Evolutionary conservation across 2,329 filamentous ascomycete genomes (phyloP).

Genomic region (Metarhizium humberi): DNA sequence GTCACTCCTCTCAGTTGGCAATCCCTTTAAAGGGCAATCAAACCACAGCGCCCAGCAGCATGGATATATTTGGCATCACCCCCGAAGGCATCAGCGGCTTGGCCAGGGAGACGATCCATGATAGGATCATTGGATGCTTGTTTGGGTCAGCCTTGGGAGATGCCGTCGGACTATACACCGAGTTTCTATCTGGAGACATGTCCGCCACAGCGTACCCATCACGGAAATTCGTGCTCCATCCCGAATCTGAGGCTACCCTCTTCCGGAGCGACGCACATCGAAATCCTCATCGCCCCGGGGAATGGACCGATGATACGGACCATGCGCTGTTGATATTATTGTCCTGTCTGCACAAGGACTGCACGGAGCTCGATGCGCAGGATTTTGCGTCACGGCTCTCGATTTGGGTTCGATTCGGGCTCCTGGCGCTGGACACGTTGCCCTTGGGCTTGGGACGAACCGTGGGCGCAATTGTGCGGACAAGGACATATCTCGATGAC

Average conservation of each 20-base stretch:
- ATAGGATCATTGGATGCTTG: conserved; percentile 19
- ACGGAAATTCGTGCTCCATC: conserved; percentile 28
- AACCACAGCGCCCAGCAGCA: too few relatives aligned
- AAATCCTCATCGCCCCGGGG: conserved; percentile 28
- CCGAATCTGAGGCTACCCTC: conserved; percentile 25
- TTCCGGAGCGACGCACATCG: conserved; percentile 35
- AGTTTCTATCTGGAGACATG: conserved; percentile 32
- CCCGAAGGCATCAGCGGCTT: conserved; percentile 10
- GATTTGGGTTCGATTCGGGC: conserved; percentile 37
- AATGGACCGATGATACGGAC: conserved; percentile 48
- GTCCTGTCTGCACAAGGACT: conserved; percentile 35
- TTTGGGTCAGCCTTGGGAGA: conserved; percentile 44
- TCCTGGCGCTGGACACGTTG: conserved; percentile 34
- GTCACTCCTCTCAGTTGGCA: too few relatives aligned
- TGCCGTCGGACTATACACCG: conserved; percentile 44
- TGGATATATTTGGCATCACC: conserved; percentile 6
- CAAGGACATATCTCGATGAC: conserved; percentile 26
- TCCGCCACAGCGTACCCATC: conserved; percentile 27
- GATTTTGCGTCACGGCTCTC: conserved; percentile 22
- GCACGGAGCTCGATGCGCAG: conserved; percentile 11
- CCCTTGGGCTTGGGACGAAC: conserved; percentile 39
- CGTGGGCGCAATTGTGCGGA: conserved; percentile 33
- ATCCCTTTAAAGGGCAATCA: too few relatives aligned
- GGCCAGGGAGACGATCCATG: conserved; percentile 17
- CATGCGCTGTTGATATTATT: conserved; percentile 40